Conservation (phyloP, 441 rosid species). For the Brassica balearica region DNA sequence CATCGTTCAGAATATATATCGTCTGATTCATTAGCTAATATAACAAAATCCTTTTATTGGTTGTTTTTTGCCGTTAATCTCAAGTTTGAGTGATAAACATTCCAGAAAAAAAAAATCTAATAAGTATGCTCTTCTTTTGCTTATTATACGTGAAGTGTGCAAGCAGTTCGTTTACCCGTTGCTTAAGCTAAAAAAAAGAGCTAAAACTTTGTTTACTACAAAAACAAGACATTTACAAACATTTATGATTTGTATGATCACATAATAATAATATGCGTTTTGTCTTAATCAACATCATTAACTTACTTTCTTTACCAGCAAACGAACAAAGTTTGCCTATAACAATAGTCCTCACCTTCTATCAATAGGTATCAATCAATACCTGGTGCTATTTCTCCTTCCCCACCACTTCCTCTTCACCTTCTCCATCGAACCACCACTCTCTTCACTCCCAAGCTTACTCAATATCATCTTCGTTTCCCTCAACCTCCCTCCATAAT, state of each 20-base stretch:
- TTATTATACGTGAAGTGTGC: too few relatives aligned
- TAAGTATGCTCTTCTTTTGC: too few relatives aligned
- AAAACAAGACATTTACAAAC: constrained; percentile 37
- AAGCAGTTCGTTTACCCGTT: constrained; percentile 18
- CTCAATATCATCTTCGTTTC: constrained; percentile 88
- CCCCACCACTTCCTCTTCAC: constrained; percentile 98
- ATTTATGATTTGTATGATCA: constrained; percentile 26
- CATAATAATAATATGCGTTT: too few relatives aligned
- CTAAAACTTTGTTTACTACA: constrained; percentile 11
- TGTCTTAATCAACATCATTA: too few relatives aligned
- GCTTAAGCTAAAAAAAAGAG: constrained; percentile 7
- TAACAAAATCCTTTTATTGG: too few relatives aligned
- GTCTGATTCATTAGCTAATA: too few relatives aligned
- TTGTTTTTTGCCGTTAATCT: too few relatives aligned
- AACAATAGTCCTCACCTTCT: background rate
- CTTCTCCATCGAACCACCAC: constrained; percentile 65
- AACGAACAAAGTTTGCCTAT: background rate
- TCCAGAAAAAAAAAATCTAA: too few relatives aligned
- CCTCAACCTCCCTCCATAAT: constrained; percentile 76
- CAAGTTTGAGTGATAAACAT: too few relatives aligned
- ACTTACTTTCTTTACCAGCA: too few relatives aligned
- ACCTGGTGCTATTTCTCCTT: constrained; percentile 89
- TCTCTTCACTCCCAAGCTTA: constrained; percentile 87
- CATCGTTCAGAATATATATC: too few relatives aligned
- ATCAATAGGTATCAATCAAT: constrained; percentile 44